phyloP scores from a whole-genome alignment of 2,329 filamentous ascomycete genomes.

The Exophiala oligosperma region DNA sequence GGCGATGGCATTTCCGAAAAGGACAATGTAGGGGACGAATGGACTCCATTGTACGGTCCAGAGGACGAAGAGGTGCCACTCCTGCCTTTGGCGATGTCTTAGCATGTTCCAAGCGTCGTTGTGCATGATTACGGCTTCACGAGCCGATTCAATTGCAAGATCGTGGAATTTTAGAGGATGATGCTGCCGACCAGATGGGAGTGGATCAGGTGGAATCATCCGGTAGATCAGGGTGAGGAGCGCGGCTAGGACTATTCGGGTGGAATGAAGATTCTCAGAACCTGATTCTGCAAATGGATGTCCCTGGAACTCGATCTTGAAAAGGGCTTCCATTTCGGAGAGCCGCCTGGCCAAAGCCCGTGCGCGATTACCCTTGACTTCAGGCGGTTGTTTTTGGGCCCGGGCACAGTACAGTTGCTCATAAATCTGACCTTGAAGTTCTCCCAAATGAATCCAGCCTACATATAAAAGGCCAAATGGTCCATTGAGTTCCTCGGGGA shows the following conservation, averaged over 20 bases:
- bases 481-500: conserved; percentile 34
- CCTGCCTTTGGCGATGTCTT: conserved; percentile 21
- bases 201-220: conserved; percentile 48
- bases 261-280: conserved; percentile 31
- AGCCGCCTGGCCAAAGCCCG: conserved; percentile 35
- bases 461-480: conserved; percentile 52
- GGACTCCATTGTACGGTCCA: conserved; percentile 59
- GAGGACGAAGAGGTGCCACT: conserved; percentile 16
- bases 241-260: conserved; percentile 51
- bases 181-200: conserved; percentile 23
- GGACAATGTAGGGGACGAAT: conserved; percentile 60
- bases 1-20: conserved; percentile 43
- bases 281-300: conserved; percentile 2
- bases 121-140: conserved; percentile 43
- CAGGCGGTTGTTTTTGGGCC: conserved; percentile 39
- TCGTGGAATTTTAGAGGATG: conserved; percentile 46
- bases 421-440: conserved; percentile 61
- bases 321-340: background rate
- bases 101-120: conserved; percentile 13
- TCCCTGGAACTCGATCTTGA: conserved; percentile 7
- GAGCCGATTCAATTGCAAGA: conserved; percentile 53
- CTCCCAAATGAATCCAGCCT: conserved; percentile 57
- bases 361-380: conserved; percentile 44
- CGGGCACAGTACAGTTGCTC: conserved; percentile 54
- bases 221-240: conserved; percentile 55